Base-by-base conservation (phyloP, 306 rosid species). In the Mimosa pudica region DNA sequence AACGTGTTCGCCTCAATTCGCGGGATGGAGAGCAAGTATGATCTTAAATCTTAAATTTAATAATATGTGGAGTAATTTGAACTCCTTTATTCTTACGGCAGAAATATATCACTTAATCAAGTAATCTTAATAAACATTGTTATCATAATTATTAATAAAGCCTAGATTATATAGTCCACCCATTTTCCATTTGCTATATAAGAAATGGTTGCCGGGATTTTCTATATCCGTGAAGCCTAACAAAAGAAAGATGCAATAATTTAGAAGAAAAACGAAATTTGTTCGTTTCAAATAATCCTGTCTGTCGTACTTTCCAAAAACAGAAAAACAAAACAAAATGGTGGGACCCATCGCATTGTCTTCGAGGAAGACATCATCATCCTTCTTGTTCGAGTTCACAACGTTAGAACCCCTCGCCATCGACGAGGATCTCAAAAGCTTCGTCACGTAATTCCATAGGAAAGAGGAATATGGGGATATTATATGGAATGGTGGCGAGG, bases 401-500 rank as follows among this genome's bases (percentile, higher is more conserved):
- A 49, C 18, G 60, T 51, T 17, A 32, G 35, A 58, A 8, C 33
- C 64, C 64, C 64, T 58, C 64, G 64, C 35, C 62, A 57, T 57
- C 18, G 62, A 8, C 32, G 62, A 57, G 62, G 4, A n/a, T 57
- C 62, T 57, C 32, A 10, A 18, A 8, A 57, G 11, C 62, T 55
- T 55, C 62, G 18, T 52, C 58, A 16, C 20, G 16, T 47, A 47
- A 47, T 47, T 47, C 51, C 51, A 47, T 47, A 47, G 6, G 8
- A 6, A 4, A 1, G 24, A 57, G 32, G 32, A 58, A 38, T 38
- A 38, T 58, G 64, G 64, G 33, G 64, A 58, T 58, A 58, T 3
- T 18, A 1, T 58, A 58, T 58, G 64, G 64, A 58, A 58, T 58
- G 64, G 64, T 58, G 64, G 35, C 64, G 64, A 58, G 64, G 64